Conservation (phyloP, 257 asterid genomes). For the Gardenia jasminoides region DNA sequence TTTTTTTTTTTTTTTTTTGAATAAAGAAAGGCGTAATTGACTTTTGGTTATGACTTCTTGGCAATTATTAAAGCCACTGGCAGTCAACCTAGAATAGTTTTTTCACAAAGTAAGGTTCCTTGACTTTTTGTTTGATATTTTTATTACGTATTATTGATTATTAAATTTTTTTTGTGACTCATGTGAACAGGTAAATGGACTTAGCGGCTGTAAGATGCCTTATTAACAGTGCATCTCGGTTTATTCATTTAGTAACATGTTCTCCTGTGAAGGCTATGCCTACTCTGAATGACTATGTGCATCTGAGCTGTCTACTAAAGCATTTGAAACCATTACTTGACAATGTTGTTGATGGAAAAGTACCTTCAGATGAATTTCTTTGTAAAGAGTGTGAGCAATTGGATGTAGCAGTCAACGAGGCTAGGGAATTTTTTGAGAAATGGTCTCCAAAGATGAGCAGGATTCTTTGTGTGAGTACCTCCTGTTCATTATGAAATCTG, state of each 20-base stretch:
- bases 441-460: slow-evolving; percentile 94
- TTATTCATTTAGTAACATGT: slow-evolving; percentile 79
- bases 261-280: slow-evolving; percentile 58
- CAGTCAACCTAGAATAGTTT: not conserved
- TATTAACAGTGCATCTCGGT: slow-evolving; percentile 79
- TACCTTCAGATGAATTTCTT: slow-evolving; percentile 46
- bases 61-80: not conserved
- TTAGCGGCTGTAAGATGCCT: slow-evolving; percentile 71
- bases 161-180: not conserved
- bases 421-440: slow-evolving; percentile 82
- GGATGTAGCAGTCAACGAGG: slow-evolving; percentile 74
- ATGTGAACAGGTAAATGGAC: slow-evolving; percentile 68
- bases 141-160: not conserved
- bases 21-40: not conserved
- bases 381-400: slow-evolving; percentile 67
- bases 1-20: not conserved
- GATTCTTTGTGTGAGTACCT: slow-evolving; percentile 72
- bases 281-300: slow-evolving; percentile 57
- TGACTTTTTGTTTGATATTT: not conserved
- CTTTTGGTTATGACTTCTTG: not conserved
- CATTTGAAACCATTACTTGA: slow-evolving; percentile 72
- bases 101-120: not conserved
- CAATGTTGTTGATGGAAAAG: slow-evolving; percentile 42
- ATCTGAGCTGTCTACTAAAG: slow-evolving; percentile 57
- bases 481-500: slow-evolving; percentile 9